Evolutionary conservation across 805 yeast species (phyloP), one percentile per base, ranked within the genome.

Genomic region (Metschnikowia noctiluminum): DNA sequence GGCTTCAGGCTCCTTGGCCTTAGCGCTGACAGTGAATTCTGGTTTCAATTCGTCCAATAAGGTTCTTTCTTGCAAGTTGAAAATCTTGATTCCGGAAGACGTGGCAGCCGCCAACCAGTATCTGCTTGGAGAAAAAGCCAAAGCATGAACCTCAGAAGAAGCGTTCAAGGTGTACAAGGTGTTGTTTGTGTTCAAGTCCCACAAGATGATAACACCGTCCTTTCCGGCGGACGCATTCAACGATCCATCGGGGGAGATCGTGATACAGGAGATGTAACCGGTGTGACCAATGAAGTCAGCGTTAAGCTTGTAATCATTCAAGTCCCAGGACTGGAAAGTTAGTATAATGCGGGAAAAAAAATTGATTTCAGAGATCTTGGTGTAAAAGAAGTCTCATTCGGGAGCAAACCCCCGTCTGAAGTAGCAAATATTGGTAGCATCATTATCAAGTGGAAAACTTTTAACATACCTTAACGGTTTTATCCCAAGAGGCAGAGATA

Each of bases 61-160:
- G 66, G 79, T 79, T 80, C 95, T 86, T 79, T 87, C 91, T 81
- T 90, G 94, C 76, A 94, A 85, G 86, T 91, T 89, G 89, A 84
- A 94, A 84, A 94, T 85, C 88, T 91, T 92, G 83, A 94, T 89
- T 71, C 97, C 94, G 63, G 96, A 79, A 62, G 97, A 80, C 67
- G 99, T 94, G 71, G 99, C 98, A 79, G 98, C 99, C 74, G 96
- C 92, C 77, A 94, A 87, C 99, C 99, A 94, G 95, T 89, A 94
- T 87, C 99, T 91, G 96, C 89, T 89, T 80, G 99, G 99, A 76
- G 98, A 92, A 96, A 94, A 94, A 10, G 97, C 96, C 73, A 94
- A 84, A 74, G 97, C 95, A 78, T 89, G 89, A 66, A 94, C 90
- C 83, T 92, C 98, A 71, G 92, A 94, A 76, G 94, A 89, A 66